Evolutionary conservation across 2,329 filamentous ascomycete species (phyloP).

Genomic region (Metarhizium brunneum): DNA sequence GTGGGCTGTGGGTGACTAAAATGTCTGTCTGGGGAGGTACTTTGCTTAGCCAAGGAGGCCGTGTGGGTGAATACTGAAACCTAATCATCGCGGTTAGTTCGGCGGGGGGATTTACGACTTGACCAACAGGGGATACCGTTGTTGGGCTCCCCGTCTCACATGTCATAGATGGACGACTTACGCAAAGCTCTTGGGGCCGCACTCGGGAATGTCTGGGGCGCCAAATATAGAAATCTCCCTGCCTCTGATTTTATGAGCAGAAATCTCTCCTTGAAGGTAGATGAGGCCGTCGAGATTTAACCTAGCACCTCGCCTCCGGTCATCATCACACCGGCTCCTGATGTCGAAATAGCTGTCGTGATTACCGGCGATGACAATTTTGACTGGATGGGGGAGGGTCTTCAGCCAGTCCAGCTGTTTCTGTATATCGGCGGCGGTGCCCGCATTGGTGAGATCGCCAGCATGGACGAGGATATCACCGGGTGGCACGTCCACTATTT

Average conservation of each 20-base stretch:
- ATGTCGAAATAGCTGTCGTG: constrained; percentile 82
- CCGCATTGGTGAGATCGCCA: constrained; percentile 71
- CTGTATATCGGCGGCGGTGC: constrained; percentile 66
- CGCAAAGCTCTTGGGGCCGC: constrained; percentile 62
- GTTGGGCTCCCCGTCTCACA: no score
- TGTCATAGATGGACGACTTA: constrained; percentile 14
- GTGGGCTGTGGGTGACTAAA: constrained; percentile 73
- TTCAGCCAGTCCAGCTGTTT: constrained; percentile 76
- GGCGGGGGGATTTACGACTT: background rate
- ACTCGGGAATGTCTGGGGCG: constrained; percentile 67
- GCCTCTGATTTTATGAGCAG: constrained; percentile 53
- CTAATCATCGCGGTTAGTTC: constrained; percentile 17
- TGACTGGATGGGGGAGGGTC: constrained; percentile 64
- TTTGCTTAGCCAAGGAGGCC: constrained; percentile 63
- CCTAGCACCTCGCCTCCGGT: constrained; percentile 38
- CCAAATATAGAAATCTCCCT: constrained; percentile 60
- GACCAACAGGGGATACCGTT: background rate
- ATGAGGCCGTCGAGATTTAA: constrained; percentile 60
- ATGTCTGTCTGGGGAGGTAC: constrained; percentile 67
- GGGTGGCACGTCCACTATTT: constrained; percentile 50
- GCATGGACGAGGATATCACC: constrained; percentile 87
- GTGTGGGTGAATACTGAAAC: constrained; percentile 62
- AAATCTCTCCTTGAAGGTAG: constrained; percentile 64
- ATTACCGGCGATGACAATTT: constrained; percentile 78
- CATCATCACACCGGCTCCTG: constrained; percentile 45